These are phyloP conservation scores for Neoarthrinium moseri DNA, from an alignment of 2,329 filamentous ascomycete genomes.

Conservation along the genomic window DNA sequence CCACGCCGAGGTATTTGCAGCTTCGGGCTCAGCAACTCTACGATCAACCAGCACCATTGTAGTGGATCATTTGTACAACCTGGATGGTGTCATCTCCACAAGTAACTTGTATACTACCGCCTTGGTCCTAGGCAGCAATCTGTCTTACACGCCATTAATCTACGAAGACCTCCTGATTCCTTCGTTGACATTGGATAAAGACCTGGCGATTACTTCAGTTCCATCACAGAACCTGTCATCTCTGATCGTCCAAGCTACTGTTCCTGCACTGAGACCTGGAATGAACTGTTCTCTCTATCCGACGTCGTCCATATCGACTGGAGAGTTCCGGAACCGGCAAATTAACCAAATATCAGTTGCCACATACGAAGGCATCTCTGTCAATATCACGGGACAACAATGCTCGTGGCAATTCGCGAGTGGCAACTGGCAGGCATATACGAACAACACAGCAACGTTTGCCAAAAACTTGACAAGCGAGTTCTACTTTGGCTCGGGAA, in stretches of 20 bases:
- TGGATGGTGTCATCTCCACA: neutral
- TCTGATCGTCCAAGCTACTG: neutral
- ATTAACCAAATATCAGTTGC: neutral
- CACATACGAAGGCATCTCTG: neutral
- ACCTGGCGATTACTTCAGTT: neutral
- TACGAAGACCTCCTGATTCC: neutral
- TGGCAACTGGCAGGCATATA: neutral
- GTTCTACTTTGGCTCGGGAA: neutral
- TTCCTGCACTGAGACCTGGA: neutral
- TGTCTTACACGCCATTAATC: neutral
- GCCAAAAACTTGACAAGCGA: neutral
- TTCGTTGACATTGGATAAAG: neutral
- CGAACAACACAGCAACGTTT: neutral
- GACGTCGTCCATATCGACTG: neutral
- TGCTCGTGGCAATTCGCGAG: neutral
- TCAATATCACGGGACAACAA: neutral
- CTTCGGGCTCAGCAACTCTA: neutral
- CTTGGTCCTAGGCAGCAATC: neutral
- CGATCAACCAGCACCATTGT: slow-evolving; percentile 5
- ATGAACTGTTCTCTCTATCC: neutral
- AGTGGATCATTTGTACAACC: neutral
- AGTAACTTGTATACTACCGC: neutral
- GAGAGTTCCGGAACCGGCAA: neutral
- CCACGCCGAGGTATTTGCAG: neutral
- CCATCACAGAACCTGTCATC: neutral